Evolutionary conservation across 352 stramenopile genomes (phyloP), one percentile per base, ranked within the genome.

Genomic region (Phytopythium mirpurense): DNA sequence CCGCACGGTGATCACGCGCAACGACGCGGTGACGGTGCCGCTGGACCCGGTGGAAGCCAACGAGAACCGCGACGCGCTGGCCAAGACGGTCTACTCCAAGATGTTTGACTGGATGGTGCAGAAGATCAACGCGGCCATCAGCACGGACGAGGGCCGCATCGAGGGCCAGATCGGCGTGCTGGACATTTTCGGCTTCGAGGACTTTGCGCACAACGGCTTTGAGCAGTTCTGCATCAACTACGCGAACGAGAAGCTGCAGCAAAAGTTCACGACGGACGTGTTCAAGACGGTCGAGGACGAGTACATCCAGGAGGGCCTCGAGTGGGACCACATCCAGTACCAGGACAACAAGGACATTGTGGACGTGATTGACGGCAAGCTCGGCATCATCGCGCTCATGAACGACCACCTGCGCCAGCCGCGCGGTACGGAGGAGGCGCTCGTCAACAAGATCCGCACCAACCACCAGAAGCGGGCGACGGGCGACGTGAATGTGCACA

Each of bases 141-240:
- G 77, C 56, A 83, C 79, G n/a, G 76, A 89, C 21, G 80, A 88
- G n/a, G 68, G 57, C 32, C 24, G 51, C 19, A 90, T 88, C 47
- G 76, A 80, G 44, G 85, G 82, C 26, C 78, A 93, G 36, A 98
- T 98, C 41, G 96, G 96, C 53, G 95, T 99, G 34, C 70, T 99
- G 48, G 96, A 99, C 90, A 99, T 99, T 66, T 99, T 99, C 66
- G 96, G 96, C 35, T 99, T 99, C 61, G 96, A 99, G 71, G 96
- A 97, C 61, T 99, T 99, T 57, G 86, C 70, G 16, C 84, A 94
- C 56, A 97, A 97, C 60, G 86, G 87, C 44, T 97, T 96, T 57
- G 88, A 97, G 57, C 88, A 97, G 63, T 96, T 97, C 56, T 94
- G 88, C 50, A 96, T 96, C 68, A 96, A 96, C 68, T 96, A 96